Evolutionary conservation across 345 rosid species (phyloP), one percentile per base, ranked within the genome.

Genomic region (Gossypium longicalyx): DNA sequence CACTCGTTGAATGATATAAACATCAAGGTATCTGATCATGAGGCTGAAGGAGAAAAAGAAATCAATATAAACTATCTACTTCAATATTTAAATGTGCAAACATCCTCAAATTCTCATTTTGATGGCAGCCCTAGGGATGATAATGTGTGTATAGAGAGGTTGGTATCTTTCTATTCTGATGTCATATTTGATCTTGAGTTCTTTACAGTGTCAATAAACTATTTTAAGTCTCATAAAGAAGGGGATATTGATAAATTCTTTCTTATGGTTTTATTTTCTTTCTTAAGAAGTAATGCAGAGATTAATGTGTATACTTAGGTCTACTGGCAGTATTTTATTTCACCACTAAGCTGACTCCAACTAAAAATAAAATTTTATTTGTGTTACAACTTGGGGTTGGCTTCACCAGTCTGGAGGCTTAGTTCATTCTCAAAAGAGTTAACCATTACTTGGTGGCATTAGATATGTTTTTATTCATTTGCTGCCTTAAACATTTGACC

Each of bases 111-210:
- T 78, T 67, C 60, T 77, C 70, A 75, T 65, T 70, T 64, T 15
- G 29, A 64, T 29, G 53, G 75, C 78, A 54, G 20, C 59, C 71
- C 60, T 56, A 64, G 27, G 54, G 79, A 79, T 48, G 78, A 76
- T 73, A 47, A 57, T 72, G 63, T 45, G 70, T 67, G 43, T 72
- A 70, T 74, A 51, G 74, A 85, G 82, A 86, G 91, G 90, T 86
- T 70, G 52, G 81, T 75, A 23, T 58, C 59, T 53, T 45, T 47
- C 34, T 47, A 11, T 56, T 38, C 45, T 66, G 47, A 54, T 78
- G 16, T n/a, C 43, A 29, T 67, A 15, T 34, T 12, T 44, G 63
- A 45, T 62, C 16, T 54, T 34, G 38, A 34, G 38, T 34, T 34
- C 7, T 34, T 57, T 13, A 23, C 12, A 47, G 29, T 22, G 49